phyloP scores from a whole-genome alignment of 129 eudicot genomes.

The Centaurea solstitialis region DNA sequence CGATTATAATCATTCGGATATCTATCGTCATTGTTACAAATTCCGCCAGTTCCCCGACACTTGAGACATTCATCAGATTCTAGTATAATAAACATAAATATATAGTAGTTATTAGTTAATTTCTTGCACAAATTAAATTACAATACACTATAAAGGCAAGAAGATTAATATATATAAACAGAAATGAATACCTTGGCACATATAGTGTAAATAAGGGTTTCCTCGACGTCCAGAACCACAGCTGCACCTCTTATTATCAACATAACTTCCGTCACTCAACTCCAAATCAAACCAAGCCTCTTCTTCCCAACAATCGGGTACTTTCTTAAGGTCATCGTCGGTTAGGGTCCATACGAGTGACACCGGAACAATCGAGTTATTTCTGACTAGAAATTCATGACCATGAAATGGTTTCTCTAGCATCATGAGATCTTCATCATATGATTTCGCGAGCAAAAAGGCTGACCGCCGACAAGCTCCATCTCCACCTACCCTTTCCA shows the following conservation, averaged over 20 bases:
- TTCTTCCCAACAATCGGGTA: not conserved
- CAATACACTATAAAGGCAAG: not conserved
- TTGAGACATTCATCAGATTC: not conserved
- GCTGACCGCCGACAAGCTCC: conserved; percentile 18
- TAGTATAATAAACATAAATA: not conserved
- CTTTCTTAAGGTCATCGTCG: not conserved
- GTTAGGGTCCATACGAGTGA: conserved; percentile 15
- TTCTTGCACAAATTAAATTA: not conserved
- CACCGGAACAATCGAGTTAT: conserved; percentile 1
- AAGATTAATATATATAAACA: not conserved
- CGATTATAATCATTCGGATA: not conserved
- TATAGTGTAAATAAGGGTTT: conserved; percentile 16
- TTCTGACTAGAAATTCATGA: not conserved
- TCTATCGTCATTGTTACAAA: not conserved
- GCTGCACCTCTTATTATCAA: not conserved
- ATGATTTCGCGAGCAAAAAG: not conserved
- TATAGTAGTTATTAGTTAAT: not conserved
- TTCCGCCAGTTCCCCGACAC: not conserved
- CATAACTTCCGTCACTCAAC: not conserved
- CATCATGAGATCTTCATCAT: not conserved
- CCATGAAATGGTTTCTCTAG: too few species aligned
- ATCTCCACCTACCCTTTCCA: conserved; percentile 6
- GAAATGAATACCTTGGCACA: conserved; percentile 4
- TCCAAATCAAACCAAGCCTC: not conserved
- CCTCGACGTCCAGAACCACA: not conserved